These are phyloP conservation scores for Fusarium floridanum DNA, from an alignment of 2,329 filamentous ascomycete species.

Conservation along the genomic window DNA sequence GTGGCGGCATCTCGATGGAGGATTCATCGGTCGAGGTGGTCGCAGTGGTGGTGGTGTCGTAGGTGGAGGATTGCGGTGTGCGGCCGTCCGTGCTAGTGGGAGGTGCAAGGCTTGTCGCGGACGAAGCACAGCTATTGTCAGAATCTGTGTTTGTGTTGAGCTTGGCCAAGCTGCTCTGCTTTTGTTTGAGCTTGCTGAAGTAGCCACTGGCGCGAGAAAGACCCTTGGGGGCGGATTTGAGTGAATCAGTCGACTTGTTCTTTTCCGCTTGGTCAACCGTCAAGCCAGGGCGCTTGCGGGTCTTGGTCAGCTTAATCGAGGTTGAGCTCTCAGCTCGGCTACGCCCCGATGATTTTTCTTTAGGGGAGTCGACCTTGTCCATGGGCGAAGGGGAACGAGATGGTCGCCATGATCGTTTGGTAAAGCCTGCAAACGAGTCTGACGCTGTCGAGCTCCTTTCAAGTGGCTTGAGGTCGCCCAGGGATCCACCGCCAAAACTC, in stretches of 20 bases:
- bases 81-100: slow-evolving; percentile 53
- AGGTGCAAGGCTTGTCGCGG: slow-evolving; percentile 59
- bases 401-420: slow-evolving; percentile 65
- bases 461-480: slow-evolving; percentile 44
- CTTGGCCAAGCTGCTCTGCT: slow-evolving; percentile 57
- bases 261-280: slow-evolving; percentile 44
- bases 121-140: slow-evolving; percentile 62
- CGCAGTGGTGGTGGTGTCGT: slow-evolving; percentile 55
- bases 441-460: slow-evolving; percentile 57
- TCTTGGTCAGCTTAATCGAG: slow-evolving; percentile 43
- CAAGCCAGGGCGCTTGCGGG: slow-evolving; percentile 48
- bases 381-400: slow-evolving; percentile 64
- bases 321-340: slow-evolving; percentile 42
- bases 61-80: slow-evolving; percentile 55
- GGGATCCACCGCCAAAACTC: slow-evolving; percentile 33
- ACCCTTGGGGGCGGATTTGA: slow-evolving; percentile 54
- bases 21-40: slow-evolving; percentile 59
- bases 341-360: slow-evolving; percentile 42
- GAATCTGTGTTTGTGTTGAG: slow-evolving; percentile 53
- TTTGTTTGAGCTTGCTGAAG: slow-evolving; percentile 63
- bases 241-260: slow-evolving; percentile 50
- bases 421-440: slow-evolving; percentile 64
- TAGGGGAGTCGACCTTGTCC: slow-evolving; percentile 43
- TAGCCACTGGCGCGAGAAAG: slow-evolving; percentile 62
- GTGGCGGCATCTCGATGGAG: slow-evolving; percentile 58